Base-by-base conservation (phyloP, 768 basidiomycete species). In the Leucosporidium yakuticum region DNA sequence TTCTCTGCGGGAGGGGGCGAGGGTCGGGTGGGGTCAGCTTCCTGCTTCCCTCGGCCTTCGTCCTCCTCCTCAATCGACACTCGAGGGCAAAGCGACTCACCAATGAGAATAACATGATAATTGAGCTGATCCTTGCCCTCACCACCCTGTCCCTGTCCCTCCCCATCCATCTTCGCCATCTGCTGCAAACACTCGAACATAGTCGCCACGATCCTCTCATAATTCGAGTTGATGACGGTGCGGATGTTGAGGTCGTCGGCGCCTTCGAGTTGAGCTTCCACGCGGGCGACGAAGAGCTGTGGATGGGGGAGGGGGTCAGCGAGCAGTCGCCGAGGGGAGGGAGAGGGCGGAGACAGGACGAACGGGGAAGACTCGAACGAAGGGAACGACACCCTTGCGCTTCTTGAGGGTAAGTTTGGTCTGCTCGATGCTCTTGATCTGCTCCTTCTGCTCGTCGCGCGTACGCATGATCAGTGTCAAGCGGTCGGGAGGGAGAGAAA, bases 41-140 rank as follows among this genome's bases (percentile, higher is more conserved):
- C 47, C 27, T 48, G n/a, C 25, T 9, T n/a, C 9, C 4, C 11
- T 20, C n/a, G 39, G 49, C 20, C 29, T 39, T 34, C 34, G 23
- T 34, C 4, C 29, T n/a, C 25, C 32, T 5, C 6, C 21, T 19
- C 21, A 14, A 0, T 5, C 15, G 20, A 49, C 12, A 11, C 34
- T 2, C 23, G 39, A 44, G 20, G 19, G 11, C 21, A 23, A n/a
- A 8, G 23, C 17, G 58, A 76, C 88, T 74, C 75, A 94, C 95
- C 95, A 65, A 97, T 88, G 68, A 98, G 82, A 75, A 95, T 88
- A 73, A 97, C 91, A 77, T 96, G 92, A 72, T 91, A 96, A 78
- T 97, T 97, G 62, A 98, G 83, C 76, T 95, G 92, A 0, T 93
- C 93, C 79, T 98, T 98, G 78, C 93, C 94, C 76, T 98, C 95